Evolutionary conservation across 106 monocot species (phyloP).

Genomic region (Allium cepa): DNA sequence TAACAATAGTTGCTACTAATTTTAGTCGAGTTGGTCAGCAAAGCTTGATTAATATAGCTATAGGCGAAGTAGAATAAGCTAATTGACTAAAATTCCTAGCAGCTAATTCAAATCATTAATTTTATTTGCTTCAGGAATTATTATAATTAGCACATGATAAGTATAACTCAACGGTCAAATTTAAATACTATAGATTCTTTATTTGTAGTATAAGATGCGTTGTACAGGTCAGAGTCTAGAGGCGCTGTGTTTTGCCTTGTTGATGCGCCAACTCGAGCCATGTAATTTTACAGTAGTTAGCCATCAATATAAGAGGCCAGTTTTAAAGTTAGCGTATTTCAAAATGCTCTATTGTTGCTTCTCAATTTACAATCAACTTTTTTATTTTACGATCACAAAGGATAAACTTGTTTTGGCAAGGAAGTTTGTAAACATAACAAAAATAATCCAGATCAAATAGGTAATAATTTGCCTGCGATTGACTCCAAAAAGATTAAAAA

Average conservation of each 20-base stretch:
- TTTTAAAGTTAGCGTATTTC: neutral
- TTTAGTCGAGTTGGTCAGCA: too few relatives aligned
- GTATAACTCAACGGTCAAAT: too few relatives aligned
- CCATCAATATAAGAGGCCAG: neutral
- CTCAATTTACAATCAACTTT: neutral
- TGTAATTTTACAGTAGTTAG: slow-evolving; percentile 6
- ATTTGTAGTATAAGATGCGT: neutral
- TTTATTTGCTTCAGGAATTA: too few relatives aligned
- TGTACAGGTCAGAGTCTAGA: neutral
- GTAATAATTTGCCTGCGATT: neutral
- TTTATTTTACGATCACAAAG: neutral
- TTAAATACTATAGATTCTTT: too few relatives aligned
- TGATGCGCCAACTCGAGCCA: slow-evolving; percentile 6
- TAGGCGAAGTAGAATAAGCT: too few relatives aligned
- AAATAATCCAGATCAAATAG: neutral
- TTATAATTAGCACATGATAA: too few relatives aligned
- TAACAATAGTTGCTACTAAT: too few relatives aligned
- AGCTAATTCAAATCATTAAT: too few relatives aligned
- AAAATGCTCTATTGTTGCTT: too few relatives aligned
- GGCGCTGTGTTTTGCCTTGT: neutral
- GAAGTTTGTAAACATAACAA: neutral
- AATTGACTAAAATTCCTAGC: too few relatives aligned
- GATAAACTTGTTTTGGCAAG: neutral
- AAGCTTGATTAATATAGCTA: too few relatives aligned
- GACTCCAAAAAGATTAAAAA: too few relatives aligned